Evolutionary conservation across 352 stramenopile genomes (phyloP).

Genomic region (Pythium dissimile): DNA sequence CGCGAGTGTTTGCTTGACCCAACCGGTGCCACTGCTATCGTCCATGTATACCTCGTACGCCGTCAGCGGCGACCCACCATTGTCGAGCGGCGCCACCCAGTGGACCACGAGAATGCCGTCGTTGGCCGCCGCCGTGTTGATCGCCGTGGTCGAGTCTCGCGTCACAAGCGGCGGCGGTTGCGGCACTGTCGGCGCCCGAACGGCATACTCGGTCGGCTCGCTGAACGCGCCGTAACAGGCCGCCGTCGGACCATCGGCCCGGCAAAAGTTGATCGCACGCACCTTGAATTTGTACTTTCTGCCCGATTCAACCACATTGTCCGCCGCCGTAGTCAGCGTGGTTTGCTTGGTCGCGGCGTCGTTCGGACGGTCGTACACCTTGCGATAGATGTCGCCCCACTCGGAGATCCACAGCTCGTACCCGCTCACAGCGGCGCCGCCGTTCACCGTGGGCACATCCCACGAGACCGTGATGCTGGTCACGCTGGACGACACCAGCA

Average conservation of each 20-base stretch:
- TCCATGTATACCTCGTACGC: constrained; percentile 93
- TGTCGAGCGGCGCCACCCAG: constrained; percentile 89
- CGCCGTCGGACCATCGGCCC: constrained; percentile 51
- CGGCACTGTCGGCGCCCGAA: constrained; percentile 81
- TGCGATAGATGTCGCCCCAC: constrained; percentile 85
- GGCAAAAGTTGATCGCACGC: constrained; percentile 94
- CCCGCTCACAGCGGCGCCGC: constrained; percentile 89
- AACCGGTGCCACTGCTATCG: constrained; percentile 37
- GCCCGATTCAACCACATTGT: constrained; percentile 89
- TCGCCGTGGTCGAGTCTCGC: constrained; percentile 63
- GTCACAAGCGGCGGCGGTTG: constrained; percentile 69
- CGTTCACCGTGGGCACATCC: constrained; percentile 87
- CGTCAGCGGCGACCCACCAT: constrained; percentile 89
- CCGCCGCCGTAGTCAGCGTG: constrained; percentile 69
- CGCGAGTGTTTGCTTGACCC: constrained; percentile 38
- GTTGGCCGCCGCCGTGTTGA: constrained; percentile 45
- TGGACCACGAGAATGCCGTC: constrained; percentile 63
- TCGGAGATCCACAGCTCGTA: constrained; percentile 97
- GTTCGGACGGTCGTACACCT: constrained; percentile 94
- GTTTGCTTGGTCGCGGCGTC: constrained; percentile 60
- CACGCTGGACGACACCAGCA: constrained; percentile 84
- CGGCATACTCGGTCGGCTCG: constrained; percentile 82
- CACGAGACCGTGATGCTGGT: constrained; percentile 92
- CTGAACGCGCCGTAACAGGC: constrained; percentile 92
- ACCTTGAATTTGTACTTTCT: constrained; percentile 93